Evolutionary conservation across 2,329 filamentous ascomycete species (phyloP).

Genomic region (Parascedosporium putredinis): DNA sequence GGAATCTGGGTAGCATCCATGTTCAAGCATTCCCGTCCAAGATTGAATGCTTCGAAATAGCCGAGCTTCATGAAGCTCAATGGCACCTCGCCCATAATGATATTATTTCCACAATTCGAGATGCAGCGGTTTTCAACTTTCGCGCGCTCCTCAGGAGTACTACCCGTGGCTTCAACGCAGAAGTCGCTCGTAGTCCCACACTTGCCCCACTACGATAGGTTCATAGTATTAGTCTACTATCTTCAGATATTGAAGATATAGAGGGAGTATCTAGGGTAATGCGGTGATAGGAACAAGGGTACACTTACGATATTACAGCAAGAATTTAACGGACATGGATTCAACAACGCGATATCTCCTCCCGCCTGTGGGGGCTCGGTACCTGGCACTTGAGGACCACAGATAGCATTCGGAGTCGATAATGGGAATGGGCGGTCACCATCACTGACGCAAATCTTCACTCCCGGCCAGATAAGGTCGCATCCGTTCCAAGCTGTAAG

Average conservation of each 20-base stretch:
- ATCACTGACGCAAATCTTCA: background rate
- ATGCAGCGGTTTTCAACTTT: constrained; percentile 16
- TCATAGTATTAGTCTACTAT: background rate
- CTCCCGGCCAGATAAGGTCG: background rate
- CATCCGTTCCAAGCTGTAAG: background rate
- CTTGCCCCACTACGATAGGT: constrained; percentile 24
- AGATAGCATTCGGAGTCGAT: background rate
- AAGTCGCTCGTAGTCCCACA: constrained; percentile 34
- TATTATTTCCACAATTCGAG: constrained; percentile 22
- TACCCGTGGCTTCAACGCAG: constrained; percentile 22
- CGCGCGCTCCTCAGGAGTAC: constrained; percentile 8
- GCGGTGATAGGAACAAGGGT: background rate
- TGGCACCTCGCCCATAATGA: constrained; percentile 16
- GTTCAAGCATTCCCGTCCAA: constrained; percentile 18
- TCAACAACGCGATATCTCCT: constrained; percentile 15
- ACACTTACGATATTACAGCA: constrained; percentile 18
- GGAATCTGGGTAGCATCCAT: constrained; percentile 19
- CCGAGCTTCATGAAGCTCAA: constrained; percentile 17
- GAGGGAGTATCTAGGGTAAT: background rate
- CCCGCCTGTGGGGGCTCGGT: constrained; percentile 8
- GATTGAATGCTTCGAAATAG: constrained; percentile 24
- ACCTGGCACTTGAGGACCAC: constrained; percentile 21
- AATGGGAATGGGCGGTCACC: background rate
- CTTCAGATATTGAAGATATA: background rate
- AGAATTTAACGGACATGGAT: constrained; percentile 20